A percentile compares a stretch with the other conserved stretches of the same genome.
Evolutionary conservation across 2,329 filamentous ascomycete species (phyloP).

Genomic region (Penicillium sp.): DNA sequence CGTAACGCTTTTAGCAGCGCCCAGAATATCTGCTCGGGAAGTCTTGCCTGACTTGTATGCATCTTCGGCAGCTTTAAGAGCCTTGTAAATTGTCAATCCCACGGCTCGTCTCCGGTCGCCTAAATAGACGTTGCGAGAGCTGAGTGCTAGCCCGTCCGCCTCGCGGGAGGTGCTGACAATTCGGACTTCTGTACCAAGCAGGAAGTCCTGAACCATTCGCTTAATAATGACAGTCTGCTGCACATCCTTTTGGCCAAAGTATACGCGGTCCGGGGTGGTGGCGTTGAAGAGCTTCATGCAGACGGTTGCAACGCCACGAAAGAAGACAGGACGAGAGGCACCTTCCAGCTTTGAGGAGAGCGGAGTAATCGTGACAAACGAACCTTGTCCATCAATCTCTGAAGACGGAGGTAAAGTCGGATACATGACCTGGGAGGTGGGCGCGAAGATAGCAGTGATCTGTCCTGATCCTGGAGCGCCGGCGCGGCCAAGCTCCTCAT

Average conservation of each 20-base stretch:
- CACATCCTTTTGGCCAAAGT: constrained; percentile 97
- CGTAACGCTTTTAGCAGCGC: constrained; percentile 67
- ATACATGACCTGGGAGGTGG: constrained; percentile 83
- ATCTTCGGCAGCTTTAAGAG: constrained; percentile 71
- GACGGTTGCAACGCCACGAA: constrained; percentile 92
- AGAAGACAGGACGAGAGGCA: constrained; percentile 86
- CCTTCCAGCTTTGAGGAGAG: constrained; percentile 83
- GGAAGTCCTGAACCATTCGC: constrained; percentile 85
- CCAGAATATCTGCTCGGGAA: constrained; percentile 70
- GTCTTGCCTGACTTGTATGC: constrained; percentile 62
- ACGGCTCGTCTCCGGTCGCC: constrained; percentile 72
- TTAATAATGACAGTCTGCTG: constrained; percentile 93
- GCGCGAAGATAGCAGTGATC: constrained; percentile 83
- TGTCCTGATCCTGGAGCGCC: constrained; percentile 58
- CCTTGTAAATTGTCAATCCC: constrained; percentile 72
- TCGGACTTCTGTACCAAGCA: constrained; percentile 74
- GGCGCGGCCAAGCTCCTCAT: constrained; percentile 71
- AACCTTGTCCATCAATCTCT: constrained; percentile 75
- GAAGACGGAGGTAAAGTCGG: constrained; percentile 76
- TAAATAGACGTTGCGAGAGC: constrained; percentile 91
- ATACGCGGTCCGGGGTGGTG: constrained; percentile 74
- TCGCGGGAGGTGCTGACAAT: constrained; percentile 78
- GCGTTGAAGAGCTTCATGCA: constrained; percentile 94
- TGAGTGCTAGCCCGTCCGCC: constrained; percentile 81
- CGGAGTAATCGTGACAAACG: constrained; percentile 89